Evolutionary conservation across 208 protist genomes (phyloP), one percentile per base, ranked within the genome.

Genomic region (Endotrypanum monterogeii): DNA sequence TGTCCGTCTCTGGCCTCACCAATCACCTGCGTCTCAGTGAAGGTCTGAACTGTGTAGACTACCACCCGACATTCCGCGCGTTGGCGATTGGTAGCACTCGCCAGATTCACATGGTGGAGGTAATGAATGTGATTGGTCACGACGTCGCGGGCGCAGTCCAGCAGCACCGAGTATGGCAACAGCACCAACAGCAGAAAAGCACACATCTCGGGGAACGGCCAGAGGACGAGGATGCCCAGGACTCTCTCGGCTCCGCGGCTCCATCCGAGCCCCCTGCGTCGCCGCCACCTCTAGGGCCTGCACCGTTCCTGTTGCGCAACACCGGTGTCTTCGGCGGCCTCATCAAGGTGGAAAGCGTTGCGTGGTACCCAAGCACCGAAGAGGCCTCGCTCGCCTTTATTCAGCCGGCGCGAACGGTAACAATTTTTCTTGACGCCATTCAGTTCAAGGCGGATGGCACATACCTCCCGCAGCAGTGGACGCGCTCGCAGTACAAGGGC

Each of bases 371-470:
- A 0, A 89, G 83, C 52, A 65, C 63, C 4, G 69, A 76, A 46
- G 92, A 96, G 63, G 90, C 88, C 23, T 83, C 88, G 0, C 80
- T 96, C 28, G 92, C 90, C 37, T 93, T 95, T 80, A 86, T 95
- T 46, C 89, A 96, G 68, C 82, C 82, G 4, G 83, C 78, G 6
- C 78, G 82, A 66, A 75, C 72, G 54, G 84, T 95, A 32, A 96
- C 89, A 2, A 87, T 96, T 58, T 79, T 96, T 18, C 83, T 96
- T 63, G 90, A 96, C 39, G 87, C 80, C 23, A 65, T 96, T 25
- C 55, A 83, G 58, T 83, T 90, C 67, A 93, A 93, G 46, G 80
- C 66, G 9, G 79, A 89, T 30, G 80, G 84, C 62, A 88, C 66
- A 37, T 91, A 87, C 78, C 80, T 89, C 20, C 75, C 88, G 1